A percentile compares a stretch with the other conserved stretches of the same genome.
These are phyloP conservation scores for Claviceps sp. DNA, from an alignment of 2,329 filamentous ascomycete species.

Conservation along the genomic window DNA sequence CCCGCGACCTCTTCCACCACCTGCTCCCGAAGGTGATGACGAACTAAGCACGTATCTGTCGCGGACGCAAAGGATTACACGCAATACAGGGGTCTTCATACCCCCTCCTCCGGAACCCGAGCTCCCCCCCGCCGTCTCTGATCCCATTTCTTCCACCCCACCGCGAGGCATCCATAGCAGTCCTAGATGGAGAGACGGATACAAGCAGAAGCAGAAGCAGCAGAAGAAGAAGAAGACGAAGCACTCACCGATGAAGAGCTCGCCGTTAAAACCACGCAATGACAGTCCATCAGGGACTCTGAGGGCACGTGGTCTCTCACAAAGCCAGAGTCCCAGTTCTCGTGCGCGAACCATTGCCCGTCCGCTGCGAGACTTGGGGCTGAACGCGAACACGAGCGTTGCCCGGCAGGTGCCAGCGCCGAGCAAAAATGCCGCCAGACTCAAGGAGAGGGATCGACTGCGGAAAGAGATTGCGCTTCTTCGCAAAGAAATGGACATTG, in stretches of 20 bases:
- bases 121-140: conserved; percentile 43
- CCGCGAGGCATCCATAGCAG: conserved; percentile 47
- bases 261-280: conserved; percentile 34
- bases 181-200: conserved; percentile 28
- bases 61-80: conserved; percentile 15
- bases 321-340: conserved; percentile 1
- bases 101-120: conserved; percentile 42
- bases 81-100: conserved; percentile 18
- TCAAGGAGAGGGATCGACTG: conserved; percentile 37
- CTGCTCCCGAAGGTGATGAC: conserved; percentile 19
- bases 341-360: neutral
- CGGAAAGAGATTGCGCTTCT: conserved; percentile 41
- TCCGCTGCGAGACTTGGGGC: conserved; percentile 3
- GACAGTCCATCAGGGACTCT: conserved; percentile 13
- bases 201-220: conserved; percentile 21
- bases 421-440: conserved; percentile 35
- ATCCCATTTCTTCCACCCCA: conserved; percentile 40
- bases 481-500: conserved; percentile 43
- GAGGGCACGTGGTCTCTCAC: conserved; percentile 4
- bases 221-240: neutral
- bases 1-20: conserved; percentile 33
- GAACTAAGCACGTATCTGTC: conserved; percentile 19
- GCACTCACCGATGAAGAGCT: conserved; percentile 27
- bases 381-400: conserved; percentile 16
- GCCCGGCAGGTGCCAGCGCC: conserved; percentile 28